Conservation (phyloP, 129 eudicot genomes). For the Ambrosia trifida region DNA sequence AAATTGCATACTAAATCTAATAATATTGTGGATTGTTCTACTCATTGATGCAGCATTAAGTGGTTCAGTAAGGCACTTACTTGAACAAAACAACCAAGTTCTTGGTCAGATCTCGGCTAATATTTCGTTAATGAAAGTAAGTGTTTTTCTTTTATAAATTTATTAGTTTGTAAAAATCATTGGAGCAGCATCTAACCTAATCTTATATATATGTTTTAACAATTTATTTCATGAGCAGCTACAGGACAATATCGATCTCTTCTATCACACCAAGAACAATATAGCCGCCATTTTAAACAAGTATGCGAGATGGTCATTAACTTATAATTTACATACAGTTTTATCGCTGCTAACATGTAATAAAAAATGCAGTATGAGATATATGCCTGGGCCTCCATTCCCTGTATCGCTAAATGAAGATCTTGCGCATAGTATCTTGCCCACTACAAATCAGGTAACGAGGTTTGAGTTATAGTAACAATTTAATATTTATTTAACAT, state of each 20-base stretch:
- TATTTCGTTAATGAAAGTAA: conserved; percentile 72
- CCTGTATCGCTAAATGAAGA: conserved; percentile 61
- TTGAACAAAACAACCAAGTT: conserved; percentile 75
- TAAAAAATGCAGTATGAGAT: conserved; percentile 67
- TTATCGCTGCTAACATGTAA: background rate
- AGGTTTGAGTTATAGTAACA: conserved; percentile 5
- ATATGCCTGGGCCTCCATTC: conserved; percentile 77
- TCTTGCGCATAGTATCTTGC: conserved; percentile 60
- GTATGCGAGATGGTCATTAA: conserved; percentile 40
- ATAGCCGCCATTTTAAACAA: conserved; percentile 54
- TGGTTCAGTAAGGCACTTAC: conserved; percentile 55
- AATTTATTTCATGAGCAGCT: conserved; percentile 49
- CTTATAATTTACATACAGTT: background rate
- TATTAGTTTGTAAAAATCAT: background rate
- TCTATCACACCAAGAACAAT: conserved; percentile 67
- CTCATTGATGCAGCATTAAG: conserved; percentile 52
- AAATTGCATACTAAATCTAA: background rate
- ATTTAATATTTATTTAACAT: background rate
- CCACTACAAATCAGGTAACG: conserved; percentile 57
- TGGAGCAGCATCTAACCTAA: background rate
- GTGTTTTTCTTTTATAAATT: conserved; percentile 2
- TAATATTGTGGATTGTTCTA: conserved; percentile 2
- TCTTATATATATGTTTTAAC: background rate
- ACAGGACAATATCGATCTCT: conserved; percentile 77
- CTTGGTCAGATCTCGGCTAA: conserved; percentile 67